Percentiles rank a stretch among this genome's conserved stretches.
Conservation (phyloP, 139 green algal genomes). For the Picochlorum sp. region DNA sequence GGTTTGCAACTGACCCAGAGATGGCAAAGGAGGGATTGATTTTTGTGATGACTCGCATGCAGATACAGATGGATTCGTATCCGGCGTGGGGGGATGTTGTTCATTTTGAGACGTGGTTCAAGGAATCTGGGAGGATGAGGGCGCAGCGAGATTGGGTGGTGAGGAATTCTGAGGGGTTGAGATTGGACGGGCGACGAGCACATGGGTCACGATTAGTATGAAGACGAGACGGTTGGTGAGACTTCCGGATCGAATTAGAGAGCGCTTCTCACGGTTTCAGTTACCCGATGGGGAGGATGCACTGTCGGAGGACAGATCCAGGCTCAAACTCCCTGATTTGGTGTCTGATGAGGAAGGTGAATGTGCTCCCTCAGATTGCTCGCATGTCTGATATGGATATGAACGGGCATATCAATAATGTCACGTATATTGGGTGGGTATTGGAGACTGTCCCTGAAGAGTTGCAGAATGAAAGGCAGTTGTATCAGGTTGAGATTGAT, state of each 20-base stretch:
- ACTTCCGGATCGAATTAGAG: slow-evolving; percentile 59
- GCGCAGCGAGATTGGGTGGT: slow-evolving; percentile 78
- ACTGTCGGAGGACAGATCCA: slow-evolving; percentile 7
- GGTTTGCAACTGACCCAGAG: slow-evolving; percentile 68
- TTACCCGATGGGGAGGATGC: slow-evolving; percentile 18
- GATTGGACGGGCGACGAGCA: slow-evolving; percentile 74
- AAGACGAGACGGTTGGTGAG: slow-evolving; percentile 61
- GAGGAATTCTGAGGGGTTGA: slow-evolving; percentile 33
- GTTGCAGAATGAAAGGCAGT: slow-evolving; percentile 45
- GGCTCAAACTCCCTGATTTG: slow-evolving; percentile 37
- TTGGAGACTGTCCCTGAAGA: slow-evolving; percentile 74
- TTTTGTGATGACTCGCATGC: slow-evolving; percentile 83
- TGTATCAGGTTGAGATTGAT: slow-evolving; percentile 78
- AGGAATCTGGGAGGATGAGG: slow-evolving; percentile 63
- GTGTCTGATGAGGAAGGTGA: not conserved
- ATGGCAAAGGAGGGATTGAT: slow-evolving; percentile 63
- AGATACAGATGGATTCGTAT: slow-evolving; percentile 84
- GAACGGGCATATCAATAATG: slow-evolving; percentile 98
- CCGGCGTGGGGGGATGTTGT: slow-evolving; percentile 80
- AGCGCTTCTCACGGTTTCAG: slow-evolving; percentile 40
- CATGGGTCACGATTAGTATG: slow-evolving; percentile 89
- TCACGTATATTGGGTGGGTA: slow-evolving; percentile 84
- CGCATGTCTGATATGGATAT: slow-evolving; percentile 90
- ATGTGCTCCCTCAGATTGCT: slow-evolving; percentile 18
- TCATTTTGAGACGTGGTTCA: slow-evolving; percentile 82